Percentiles rank a stretch among this genome's conserved stretches.
Evolutionary conservation across 192 early-diverging fungal genomes (phyloP).

Genomic region (Ambispora gerdemannii): DNA sequence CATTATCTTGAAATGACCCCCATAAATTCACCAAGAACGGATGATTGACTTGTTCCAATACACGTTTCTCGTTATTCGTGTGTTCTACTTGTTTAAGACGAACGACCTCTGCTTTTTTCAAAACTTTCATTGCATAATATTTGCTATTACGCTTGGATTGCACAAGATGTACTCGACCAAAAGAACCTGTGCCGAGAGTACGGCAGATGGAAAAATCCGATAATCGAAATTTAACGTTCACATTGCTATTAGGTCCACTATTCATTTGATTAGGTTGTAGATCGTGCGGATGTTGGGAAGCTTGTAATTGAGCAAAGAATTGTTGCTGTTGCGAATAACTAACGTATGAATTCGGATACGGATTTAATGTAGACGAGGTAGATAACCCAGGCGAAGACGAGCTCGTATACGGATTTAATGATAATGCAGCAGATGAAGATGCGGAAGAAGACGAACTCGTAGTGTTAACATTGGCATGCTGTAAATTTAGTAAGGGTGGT

Average conservation of each 20-base stretch:
- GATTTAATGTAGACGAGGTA: too few relatives aligned
- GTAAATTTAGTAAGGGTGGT: not conserved
- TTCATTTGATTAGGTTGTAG: conserved; percentile 3
- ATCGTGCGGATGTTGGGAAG: conserved; percentile 2
- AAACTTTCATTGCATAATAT: conserved; percentile 94
- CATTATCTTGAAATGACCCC: conserved; percentile 83
- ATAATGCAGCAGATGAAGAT: too few relatives aligned
- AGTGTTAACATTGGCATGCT: not conserved
- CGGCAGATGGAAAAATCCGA: conserved; percentile 76
- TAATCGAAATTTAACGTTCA: conserved; percentile 43
- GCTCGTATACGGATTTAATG: too few relatives aligned
- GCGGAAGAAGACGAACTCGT: not conserved
- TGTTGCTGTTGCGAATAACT: conserved; percentile 8
- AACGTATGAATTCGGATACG: not conserved
- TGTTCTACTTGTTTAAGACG: conserved; percentile 94
- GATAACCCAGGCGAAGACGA: too few relatives aligned
- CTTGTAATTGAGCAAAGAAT: conserved; percentile 9
- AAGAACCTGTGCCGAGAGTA: conserved; percentile 92
- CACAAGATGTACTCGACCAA: conserved; percentile 92
- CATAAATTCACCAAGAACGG: conserved; percentile 89
- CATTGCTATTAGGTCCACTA: conserved; percentile 6
- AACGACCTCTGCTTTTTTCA: conserved; percentile 89
- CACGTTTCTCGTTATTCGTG: conserved; percentile 89
- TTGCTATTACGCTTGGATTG: conserved; percentile 66
- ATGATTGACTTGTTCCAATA: conserved; percentile 76